Evolutionary conservation across 2,329 filamentous ascomycete genomes (phyloP).

Genomic region (Fusarium sp.): DNA sequence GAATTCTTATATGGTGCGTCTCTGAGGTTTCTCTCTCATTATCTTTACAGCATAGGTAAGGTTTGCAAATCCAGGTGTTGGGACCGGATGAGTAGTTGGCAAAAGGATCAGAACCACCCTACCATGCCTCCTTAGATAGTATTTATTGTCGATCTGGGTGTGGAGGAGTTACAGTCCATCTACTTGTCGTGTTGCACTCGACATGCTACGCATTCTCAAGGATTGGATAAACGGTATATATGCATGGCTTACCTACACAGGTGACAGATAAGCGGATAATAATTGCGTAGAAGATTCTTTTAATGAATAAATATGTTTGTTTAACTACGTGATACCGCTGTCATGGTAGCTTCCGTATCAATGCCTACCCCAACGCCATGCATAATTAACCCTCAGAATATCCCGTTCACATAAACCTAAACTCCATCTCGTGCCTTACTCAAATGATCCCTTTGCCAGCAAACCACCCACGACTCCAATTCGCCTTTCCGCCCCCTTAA

Average conservation of each 20-base stretch:
- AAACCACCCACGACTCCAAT: constrained; percentile 68
- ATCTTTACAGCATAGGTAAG: neutral
- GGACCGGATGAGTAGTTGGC: neutral
- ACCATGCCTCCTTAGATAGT: neutral
- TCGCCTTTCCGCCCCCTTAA: constrained; percentile 67
- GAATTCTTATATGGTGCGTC: neutral
- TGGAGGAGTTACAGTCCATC: neutral
- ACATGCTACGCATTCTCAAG: neutral
- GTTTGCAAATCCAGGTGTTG: neutral
- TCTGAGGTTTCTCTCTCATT: neutral
- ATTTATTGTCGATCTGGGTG: neutral
- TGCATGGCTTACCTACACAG: neutral
- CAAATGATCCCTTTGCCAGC: constrained; percentile 64
- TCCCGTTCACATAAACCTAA: constrained; percentile 6
- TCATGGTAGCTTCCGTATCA: constrained; percentile 8
- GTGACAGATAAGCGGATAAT: neutral
- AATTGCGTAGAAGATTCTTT: neutral
- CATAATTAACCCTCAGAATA: constrained; percentile 5
- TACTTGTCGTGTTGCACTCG: neutral
- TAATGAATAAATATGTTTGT: neutral
- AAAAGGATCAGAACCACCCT: neutral
- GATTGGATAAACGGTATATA: neutral
- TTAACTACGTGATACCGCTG: constrained; percentile 8
- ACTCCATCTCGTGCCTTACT: constrained; percentile 42
- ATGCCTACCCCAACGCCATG: constrained; percentile 34